Percentiles rank a stretch among this genome's conserved stretches.
Conservation (phyloP, 75 land plant genomes). For the Azolla pinnata region DNA sequence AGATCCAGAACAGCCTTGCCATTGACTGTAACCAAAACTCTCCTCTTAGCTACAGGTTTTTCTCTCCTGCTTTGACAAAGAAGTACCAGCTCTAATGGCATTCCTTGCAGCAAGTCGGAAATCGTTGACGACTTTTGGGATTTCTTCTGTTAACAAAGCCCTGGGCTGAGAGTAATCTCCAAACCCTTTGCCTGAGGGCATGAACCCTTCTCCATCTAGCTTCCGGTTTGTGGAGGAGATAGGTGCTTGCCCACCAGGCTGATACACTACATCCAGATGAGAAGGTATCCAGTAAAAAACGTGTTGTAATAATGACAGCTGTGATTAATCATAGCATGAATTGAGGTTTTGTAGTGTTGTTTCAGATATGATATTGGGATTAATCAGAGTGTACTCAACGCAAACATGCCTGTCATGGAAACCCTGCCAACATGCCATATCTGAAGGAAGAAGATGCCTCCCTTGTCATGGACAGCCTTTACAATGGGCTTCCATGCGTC, state of each 20-base stretch:
- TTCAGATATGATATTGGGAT: too few species aligned
- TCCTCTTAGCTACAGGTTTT: constrained; percentile 27
- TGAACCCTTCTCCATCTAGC: neutral
- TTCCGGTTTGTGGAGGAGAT: constrained; percentile 37
- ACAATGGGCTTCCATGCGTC: constrained; percentile 28
- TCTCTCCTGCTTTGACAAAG: constrained; percentile 4
- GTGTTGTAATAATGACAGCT: too few species aligned
- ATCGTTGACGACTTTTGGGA: constrained; percentile 14
- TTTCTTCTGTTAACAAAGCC: constrained; percentile 18
- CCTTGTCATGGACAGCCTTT: constrained; percentile 28
- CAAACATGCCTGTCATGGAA: constrained; percentile 1
- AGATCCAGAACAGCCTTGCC: too few species aligned
- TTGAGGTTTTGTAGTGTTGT: too few species aligned
- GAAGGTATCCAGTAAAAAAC: too few species aligned
- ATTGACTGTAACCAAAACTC: constrained; percentile 11
- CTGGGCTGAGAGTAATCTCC: constrained; percentile 17
- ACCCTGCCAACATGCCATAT: constrained; percentile 32
- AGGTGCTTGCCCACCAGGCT: constrained; percentile 45
- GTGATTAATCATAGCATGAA: too few species aligned
- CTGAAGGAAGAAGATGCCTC: constrained; percentile 25
- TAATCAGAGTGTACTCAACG: too few species aligned
- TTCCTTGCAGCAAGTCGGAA: constrained; percentile 24
- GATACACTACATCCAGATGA: constrained; percentile 44
- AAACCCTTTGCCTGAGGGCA: constrained; percentile 4
- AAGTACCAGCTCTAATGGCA: constrained; percentile 18